Evolutionary conservation across 139 green algal genomes (phyloP).

Genomic region (Chlorokybus atmophyticus): DNA sequence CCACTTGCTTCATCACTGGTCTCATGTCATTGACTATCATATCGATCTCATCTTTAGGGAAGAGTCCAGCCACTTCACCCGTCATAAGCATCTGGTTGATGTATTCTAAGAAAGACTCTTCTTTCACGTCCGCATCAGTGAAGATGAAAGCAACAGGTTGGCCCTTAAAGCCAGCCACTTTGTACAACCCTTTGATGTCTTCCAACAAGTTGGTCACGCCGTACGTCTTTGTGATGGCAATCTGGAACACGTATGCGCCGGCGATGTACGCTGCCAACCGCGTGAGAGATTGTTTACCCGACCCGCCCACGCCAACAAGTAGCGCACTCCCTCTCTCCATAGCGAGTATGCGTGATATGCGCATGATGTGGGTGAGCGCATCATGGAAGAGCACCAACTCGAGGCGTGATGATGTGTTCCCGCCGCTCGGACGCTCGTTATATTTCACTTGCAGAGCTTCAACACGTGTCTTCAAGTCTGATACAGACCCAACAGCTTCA

Average conservation of each 20-base stretch:
- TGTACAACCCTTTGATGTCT: conserved; percentile 89
- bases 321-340: conserved; percentile 76
- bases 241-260: conserved; percentile 63
- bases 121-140: conserved; percentile 83
- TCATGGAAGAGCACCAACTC: conserved; percentile 91
- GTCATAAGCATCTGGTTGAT: conserved; percentile 96
- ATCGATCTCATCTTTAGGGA: conserved; percentile 89
- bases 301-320: conserved; percentile 85
- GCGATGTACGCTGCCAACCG: conserved; percentile 71
- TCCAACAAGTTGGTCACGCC: conserved; percentile 81
- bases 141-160: conserved; percentile 83
- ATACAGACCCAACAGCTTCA: conserved; percentile 59
- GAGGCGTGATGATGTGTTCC: conserved; percentile 54
- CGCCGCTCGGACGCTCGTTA: too few species aligned
- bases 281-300: conserved; percentile 71
- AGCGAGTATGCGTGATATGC: conserved; percentile 64
- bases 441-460: conserved; percentile 58
- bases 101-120: conserved; percentile 91
- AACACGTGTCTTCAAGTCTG: conserved; percentile 45
- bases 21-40: conserved; percentile 82
- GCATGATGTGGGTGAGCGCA: conserved; percentile 74
- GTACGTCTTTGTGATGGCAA: conserved; percentile 70
- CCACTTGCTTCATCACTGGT: conserved; percentile 42
- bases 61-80: conserved; percentile 74
- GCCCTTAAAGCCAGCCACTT: conserved; percentile 83